Evolutionary conservation across 345 rosid species (phyloP).

Genomic region (Lumnitzera littorea): DNA sequence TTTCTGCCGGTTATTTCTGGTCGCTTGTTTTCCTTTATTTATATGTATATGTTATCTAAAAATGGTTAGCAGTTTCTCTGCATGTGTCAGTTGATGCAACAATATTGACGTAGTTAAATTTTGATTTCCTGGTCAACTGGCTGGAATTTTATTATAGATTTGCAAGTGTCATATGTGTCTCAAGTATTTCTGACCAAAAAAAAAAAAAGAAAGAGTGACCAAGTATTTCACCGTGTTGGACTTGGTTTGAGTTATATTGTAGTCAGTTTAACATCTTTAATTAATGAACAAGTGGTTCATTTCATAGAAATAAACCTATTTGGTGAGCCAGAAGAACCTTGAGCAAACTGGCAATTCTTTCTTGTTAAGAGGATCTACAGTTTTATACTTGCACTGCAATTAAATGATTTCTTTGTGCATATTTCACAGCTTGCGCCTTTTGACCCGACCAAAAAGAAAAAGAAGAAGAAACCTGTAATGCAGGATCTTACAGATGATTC

Average conservation of each 20-base stretch:
- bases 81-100: no score
- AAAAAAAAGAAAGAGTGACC: no score
- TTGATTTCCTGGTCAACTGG: no score
- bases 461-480: constrained; percentile 80
- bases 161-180: no score
- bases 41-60: neutral
- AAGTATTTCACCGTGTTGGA: no score
- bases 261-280: no score
- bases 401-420: neutral
- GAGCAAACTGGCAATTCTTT: neutral
- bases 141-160: no score
- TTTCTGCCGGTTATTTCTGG: neutral
- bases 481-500: constrained; percentile 58
- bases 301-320: neutral
- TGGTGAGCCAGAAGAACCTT: neutral
- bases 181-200: no score
- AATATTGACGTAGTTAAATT: no score
- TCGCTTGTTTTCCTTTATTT: neutral
- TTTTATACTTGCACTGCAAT: neutral
- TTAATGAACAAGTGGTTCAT: no score
- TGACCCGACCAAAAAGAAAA: constrained; percentile 92
- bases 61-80: no score
- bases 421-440: constrained; percentile 60
- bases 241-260: no score
- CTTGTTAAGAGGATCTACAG: neutral